Conservation (phyloP, 2,329 filamentous ascomycete genomes). For the Ophioceras dolichostomum region DNA sequence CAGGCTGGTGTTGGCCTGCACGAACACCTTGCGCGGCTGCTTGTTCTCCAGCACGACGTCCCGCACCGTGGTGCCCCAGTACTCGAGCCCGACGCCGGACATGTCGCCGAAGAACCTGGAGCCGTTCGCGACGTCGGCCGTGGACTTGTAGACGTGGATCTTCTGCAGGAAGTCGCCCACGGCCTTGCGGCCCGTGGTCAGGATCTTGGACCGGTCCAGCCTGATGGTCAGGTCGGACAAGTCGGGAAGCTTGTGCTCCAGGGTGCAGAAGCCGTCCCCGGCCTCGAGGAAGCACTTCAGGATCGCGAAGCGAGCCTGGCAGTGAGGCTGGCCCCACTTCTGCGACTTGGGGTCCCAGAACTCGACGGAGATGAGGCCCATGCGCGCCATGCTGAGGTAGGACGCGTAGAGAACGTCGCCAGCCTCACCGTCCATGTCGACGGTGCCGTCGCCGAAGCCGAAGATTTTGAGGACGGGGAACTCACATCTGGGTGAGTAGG, state of each 20-base stretch:
- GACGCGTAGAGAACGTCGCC: conserved; percentile 80
- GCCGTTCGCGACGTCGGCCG: conserved; percentile 70
- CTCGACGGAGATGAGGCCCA: conserved; percentile 79
- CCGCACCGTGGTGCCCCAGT: conserved; percentile 71
- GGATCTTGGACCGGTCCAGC: conserved; percentile 76
- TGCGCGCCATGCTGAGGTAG: conserved; percentile 88
- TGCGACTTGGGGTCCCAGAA: conserved; percentile 86
- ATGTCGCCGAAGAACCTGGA: conserved; percentile 71
- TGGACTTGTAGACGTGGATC: conserved; percentile 84
- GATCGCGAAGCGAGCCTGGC: conserved; percentile 84
- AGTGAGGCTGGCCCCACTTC: conserved; percentile 91
- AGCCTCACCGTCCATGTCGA: conserved; percentile 62
- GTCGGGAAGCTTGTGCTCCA: conserved; percentile 61
- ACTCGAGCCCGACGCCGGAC: conserved; percentile 69
- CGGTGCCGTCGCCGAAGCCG: conserved; percentile 68
- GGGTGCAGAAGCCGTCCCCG: conserved; percentile 74
- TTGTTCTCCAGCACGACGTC: conserved; percentile 65
- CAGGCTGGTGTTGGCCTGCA: conserved; percentile 80
- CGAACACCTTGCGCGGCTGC: conserved; percentile 81
- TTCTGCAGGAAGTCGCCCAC: conserved; percentile 84
- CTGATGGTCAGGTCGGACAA: conserved; percentile 72
- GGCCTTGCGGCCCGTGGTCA: conserved; percentile 68
- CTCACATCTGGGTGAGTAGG: conserved; percentile 70
- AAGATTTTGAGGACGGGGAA: conserved; percentile 85
- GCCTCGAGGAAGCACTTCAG: conserved; percentile 75